Base-by-base conservation (phyloP, 208 protist genomes). In the Acanthamoeba royreba region DNA sequence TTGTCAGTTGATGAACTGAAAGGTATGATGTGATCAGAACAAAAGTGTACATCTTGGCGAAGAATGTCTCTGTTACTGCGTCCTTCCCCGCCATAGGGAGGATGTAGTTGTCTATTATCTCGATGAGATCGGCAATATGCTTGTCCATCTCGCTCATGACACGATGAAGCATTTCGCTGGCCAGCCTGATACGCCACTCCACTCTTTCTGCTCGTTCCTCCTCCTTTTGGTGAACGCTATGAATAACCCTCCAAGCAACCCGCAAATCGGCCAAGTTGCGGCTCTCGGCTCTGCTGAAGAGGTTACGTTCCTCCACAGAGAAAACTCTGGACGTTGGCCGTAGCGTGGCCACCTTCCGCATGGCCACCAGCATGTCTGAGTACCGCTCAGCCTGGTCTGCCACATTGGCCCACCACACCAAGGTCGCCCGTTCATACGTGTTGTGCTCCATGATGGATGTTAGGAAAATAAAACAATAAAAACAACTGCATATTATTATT, bases 211-310 rank as follows among this genome's bases (percentile, higher is more conserved):
- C 98, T 97, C 94, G 97, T 98, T 96, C 96, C 94, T 97, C 97
- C 95, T 99, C 99, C 95, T 99, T 98, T 93, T 98, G 97, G 95
- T 99, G 98, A 87, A 99, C 98, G 2, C 97, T 97, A 61, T 96
- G 98, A 94, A 99, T 97, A 95, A 99, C 99, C 94, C 99, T 97
- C 98, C 98, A 99, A 89, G 98, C 98, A 28, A 99, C 98, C 93
- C 99, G 98, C 79, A 99, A 98, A 40, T 98, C 96, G 77, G 99
- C 99, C 96, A 99, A 99, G 88, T 99, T 98, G 96, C 99, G 99
- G 97, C 99, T 99, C 98, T 99, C 99, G 40, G 99, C 99, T 11
- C 99, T 99, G 31, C 99, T 99, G 55, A 99, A 98, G 11, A 99
- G 97, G 95, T 99, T 99, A 93, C 99, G 97, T 95, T 99, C 99